phyloP scores from a whole-genome alignment of 371 early-diverging fungal species.

The Rhizopus arrhizus region DNA sequence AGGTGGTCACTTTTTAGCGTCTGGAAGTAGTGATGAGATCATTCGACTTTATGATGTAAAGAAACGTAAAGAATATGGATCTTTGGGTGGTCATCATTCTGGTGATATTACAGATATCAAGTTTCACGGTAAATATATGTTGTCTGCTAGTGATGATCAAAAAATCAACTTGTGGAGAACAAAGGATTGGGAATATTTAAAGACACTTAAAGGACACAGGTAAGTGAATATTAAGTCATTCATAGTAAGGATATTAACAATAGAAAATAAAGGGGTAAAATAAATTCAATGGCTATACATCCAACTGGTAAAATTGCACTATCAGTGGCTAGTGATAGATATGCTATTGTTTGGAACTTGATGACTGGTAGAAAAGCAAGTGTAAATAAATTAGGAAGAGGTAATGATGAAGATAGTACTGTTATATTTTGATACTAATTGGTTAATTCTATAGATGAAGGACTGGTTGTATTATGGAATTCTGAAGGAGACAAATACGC shows the following conservation, averaged over 20 bases:
- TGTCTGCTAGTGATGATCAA: slow-evolving; percentile 90
- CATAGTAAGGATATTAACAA: background rate
- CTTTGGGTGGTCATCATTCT: slow-evolving; percentile 84
- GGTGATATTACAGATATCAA: slow-evolving; percentile 84
- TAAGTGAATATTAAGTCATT: slow-evolving; percentile 29
- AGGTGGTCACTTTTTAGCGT: slow-evolving; percentile 81
- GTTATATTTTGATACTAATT: background rate
- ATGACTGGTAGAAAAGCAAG: slow-evolving; percentile 83
- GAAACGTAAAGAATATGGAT: slow-evolving; percentile 86
- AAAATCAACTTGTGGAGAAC: slow-evolving; percentile 85
- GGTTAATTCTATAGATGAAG: slow-evolving; percentile 40
- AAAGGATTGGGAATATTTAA: slow-evolving; percentile 95
- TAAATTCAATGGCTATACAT: slow-evolving; percentile 85
- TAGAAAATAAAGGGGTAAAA: slow-evolving; percentile 47
- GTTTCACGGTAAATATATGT: slow-evolving; percentile 84
- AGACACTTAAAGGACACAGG: slow-evolving; percentile 90
- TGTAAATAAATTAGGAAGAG: slow-evolving; percentile 58
- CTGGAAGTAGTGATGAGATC: slow-evolving; percentile 95
- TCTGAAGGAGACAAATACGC: slow-evolving; percentile 74
- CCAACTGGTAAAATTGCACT: slow-evolving; percentile 92
- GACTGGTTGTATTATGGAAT: slow-evolving; percentile 77
- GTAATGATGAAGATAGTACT: slow-evolving; percentile 24
- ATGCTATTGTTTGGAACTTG: slow-evolving; percentile 90
- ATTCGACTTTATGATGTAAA: slow-evolving; percentile 89
- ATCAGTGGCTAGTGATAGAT: slow-evolving; percentile 79